phyloP scores from a whole-genome alignment of 1,139 yeast genomes.

The Fermentozyma sake region DNA sequence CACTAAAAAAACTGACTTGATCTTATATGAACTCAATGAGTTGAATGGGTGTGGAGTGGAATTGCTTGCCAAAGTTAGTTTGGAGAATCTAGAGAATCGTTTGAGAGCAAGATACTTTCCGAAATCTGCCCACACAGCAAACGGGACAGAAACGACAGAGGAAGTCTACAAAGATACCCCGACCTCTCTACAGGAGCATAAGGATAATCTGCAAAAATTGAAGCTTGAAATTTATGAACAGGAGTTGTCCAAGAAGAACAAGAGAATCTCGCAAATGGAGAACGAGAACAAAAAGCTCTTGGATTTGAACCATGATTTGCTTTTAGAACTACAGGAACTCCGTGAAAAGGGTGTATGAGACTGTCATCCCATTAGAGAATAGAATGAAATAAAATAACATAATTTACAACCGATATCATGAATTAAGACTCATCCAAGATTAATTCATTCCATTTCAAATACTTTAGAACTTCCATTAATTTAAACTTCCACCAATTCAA shows the following conservation, averaged over 20 bases:
- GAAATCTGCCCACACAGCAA: constrained; percentile 2
- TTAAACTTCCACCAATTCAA: no score
- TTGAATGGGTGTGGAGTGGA: constrained; percentile 21
- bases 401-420: no score
- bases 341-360: constrained; percentile 1
- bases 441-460: no score
- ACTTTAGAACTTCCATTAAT: no score
- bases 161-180: constrained; percentile 6
- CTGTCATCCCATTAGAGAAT: no score
- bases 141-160: background rate
- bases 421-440: no score
- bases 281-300: constrained; percentile 29
- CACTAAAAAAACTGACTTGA: constrained; percentile 5
- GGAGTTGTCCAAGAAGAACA: constrained; percentile 22
- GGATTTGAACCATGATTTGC: constrained; percentile 30
- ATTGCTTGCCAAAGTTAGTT: constrained; percentile 21
- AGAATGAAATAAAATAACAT: no score
- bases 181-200: constrained; percentile 10
- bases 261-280: constrained; percentile 21
- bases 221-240: constrained; percentile 19
- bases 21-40: constrained; percentile 23
- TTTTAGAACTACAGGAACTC: constrained; percentile 6
- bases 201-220: constrained; percentile 13
- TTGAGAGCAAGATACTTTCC: constrained; percentile 7
- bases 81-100: constrained; percentile 19